These are phyloP conservation scores for Davidsoniella eucalypti DNA, from an alignment of 2,329 filamentous ascomycete genomes.

Conservation along the genomic window DNA sequence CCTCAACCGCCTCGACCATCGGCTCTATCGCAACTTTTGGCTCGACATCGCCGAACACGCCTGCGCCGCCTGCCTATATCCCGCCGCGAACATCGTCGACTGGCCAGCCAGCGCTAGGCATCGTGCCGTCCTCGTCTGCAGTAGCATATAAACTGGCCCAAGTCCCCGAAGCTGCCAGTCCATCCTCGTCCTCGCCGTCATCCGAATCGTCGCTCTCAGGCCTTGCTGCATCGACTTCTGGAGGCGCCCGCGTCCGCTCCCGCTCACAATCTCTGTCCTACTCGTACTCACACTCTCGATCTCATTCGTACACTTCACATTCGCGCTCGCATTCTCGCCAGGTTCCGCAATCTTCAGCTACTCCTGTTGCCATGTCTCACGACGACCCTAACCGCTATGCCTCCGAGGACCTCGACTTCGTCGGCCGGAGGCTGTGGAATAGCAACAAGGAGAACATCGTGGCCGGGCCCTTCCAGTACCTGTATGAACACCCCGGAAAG, in stretches of 20 bases:
- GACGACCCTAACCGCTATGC: conserved; percentile 35
- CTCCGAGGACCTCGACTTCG: conserved; percentile 38
- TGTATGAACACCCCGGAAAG: conserved; percentile 64
- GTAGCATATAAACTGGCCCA: conserved; percentile 9
- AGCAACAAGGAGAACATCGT: conserved; percentile 62
- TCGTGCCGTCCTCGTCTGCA: not conserved
- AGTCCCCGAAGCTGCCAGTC: conserved; percentile 6
- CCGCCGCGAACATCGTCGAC: conserved; percentile 11
- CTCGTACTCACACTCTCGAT: conserved; percentile 7
- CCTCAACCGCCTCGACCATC: conserved; percentile 7
- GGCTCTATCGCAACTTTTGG: conserved; percentile 11
- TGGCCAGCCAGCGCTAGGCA: not conserved
- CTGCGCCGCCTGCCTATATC: conserved; percentile 2
- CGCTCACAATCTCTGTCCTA: conserved; percentile 9
- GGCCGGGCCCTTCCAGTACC: conserved; percentile 64
- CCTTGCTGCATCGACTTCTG: not conserved
- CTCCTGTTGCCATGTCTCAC: conserved; percentile 8
- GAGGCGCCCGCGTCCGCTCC: conserved; percentile 4
- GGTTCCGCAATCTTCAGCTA: conserved; percentile 6
- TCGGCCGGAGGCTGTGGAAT: conserved; percentile 42
- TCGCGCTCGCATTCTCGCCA: conserved; percentile 9
- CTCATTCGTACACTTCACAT: conserved; percentile 9
- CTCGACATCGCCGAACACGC: conserved; percentile 6
- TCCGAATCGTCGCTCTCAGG: conserved; percentile 6
- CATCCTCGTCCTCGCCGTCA: conserved; percentile 8